These are phyloP conservation scores for Spathaspora arborariae DNA, from an alignment of 805 yeast genomes.

Conservation along the genomic window DNA sequence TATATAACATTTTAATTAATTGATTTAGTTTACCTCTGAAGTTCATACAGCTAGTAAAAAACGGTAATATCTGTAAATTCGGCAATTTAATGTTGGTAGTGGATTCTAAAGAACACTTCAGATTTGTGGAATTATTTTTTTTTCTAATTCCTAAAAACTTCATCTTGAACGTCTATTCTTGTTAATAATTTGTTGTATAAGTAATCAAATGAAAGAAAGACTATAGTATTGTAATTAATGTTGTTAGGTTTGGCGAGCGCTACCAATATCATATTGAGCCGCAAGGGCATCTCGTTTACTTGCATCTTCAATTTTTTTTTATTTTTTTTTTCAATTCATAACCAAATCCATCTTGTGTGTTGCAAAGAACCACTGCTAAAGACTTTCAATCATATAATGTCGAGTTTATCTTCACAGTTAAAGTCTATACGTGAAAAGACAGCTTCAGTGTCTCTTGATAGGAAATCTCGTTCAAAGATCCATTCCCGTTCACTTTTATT, in stretches of 20 bases:
- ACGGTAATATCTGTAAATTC: too few species aligned
- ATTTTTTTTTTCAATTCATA: not conserved
- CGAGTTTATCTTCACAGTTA: slow-evolving; percentile 78
- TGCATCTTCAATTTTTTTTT: not conserved
- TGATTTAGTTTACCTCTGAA: not conserved
- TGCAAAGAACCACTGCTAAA: not conserved
- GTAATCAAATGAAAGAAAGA: too few species aligned
- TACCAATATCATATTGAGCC: not conserved
- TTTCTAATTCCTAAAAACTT: too few species aligned
- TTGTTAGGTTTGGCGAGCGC: not conserved
- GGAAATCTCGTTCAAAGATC: slow-evolving; percentile 79
- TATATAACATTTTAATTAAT: too few species aligned
- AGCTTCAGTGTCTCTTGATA: slow-evolving; percentile 74
- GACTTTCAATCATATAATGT: slow-evolving; percentile 21
- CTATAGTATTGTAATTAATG: too few species aligned
- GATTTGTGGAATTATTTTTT: too few species aligned
- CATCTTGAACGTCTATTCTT: too few species aligned
- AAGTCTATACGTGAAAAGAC: slow-evolving; percentile 61
- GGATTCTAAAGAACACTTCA: too few species aligned
- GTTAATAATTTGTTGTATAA: too few species aligned
- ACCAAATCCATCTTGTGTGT: not conserved
- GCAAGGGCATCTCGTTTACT: not conserved
- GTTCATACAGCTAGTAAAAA: too few species aligned
- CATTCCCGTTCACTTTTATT: slow-evolving; percentile 87
- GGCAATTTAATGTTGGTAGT: too few species aligned